Evolutionary conservation across 1,284 basidiomycete species (phyloP).

Genomic region (Pisolithus thermaeus): DNA sequence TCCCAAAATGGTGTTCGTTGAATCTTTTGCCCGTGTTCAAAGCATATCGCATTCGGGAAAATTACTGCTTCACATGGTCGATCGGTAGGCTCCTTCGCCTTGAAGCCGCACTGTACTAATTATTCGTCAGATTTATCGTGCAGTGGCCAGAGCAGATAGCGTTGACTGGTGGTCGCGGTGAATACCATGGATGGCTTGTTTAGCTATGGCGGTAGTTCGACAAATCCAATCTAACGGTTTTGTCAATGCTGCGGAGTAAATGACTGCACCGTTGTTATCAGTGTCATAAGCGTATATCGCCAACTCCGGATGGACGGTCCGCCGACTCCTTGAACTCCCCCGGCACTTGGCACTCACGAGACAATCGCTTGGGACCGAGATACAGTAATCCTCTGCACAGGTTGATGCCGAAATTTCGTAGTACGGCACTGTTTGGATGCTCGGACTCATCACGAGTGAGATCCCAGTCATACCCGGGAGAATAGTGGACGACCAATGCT

Average conservation of each 20-base stretch:
- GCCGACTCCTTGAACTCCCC: too few species aligned
- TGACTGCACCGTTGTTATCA: background rate
- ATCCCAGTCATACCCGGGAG: too few species aligned
- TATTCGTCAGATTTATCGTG: constrained; percentile 61
- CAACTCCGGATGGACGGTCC: too few species aligned
- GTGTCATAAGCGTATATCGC: background rate
- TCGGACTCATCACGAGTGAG: too few species aligned
- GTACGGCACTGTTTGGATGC: too few species aligned
- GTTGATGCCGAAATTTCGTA: too few species aligned
- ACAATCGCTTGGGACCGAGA: too few species aligned
- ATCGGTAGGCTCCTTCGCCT: constrained; percentile 49
- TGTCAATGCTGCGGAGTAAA: background rate
- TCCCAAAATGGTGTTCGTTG: constrained; percentile 83
- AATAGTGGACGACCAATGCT: too few species aligned
- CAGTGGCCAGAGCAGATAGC: constrained; percentile 71
- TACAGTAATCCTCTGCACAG: too few species aligned
- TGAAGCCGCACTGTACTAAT: background rate
- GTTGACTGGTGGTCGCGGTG: constrained; percentile 35
- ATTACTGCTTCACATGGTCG: constrained; percentile 75
- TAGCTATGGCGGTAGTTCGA: constrained; percentile 26
- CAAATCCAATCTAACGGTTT: background rate
- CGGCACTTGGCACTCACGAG: background rate
- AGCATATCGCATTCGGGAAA: constrained; percentile 82
- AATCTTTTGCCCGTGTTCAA: constrained; percentile 89
- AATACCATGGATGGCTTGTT: constrained; percentile 63